Evolutionary conservation across 2,329 filamentous ascomycete species (phyloP).

Genomic region (Verticillium alfalfae): DNA sequence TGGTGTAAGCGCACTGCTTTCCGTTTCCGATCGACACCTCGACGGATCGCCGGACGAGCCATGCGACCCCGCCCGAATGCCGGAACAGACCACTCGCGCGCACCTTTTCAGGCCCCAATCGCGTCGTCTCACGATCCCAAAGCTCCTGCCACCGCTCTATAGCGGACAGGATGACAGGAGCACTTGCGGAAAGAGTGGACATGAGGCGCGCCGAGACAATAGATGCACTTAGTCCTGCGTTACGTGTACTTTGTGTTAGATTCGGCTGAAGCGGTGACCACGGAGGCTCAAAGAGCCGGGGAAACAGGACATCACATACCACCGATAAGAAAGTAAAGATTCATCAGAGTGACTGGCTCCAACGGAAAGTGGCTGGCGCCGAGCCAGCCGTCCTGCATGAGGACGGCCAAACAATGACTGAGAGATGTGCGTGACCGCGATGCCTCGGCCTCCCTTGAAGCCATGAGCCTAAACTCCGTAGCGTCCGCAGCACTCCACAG

Average conservation of each 20-base stretch:
- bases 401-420: constrained; percentile 10
- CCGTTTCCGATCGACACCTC: background rate
- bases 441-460: background rate
- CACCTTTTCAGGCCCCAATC: background rate
- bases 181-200: background rate
- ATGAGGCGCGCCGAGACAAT: background rate
- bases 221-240: background rate
- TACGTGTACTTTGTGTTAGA: no score
- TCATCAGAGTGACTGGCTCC: background rate
- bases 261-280: background rate
- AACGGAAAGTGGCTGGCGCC: background rate
- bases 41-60: background rate
- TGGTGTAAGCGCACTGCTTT: background rate
- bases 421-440: constrained; percentile 5
- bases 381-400: constrained; percentile 13
- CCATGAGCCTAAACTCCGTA: constrained; percentile 10
- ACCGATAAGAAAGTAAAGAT: background rate
- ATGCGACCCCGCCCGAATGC: background rate
- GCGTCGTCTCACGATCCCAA: background rate
- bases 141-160: background rate
- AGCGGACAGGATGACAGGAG: background rate
- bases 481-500: constrained; percentile 17
- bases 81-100: background rate
- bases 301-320: background rate
- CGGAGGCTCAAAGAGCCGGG: no score